Evolutionary conservation across 2,329 filamentous ascomycete genomes (phyloP), one percentile per base, ranked within the genome.

Genomic region (Bipolaris zeicola): DNA sequence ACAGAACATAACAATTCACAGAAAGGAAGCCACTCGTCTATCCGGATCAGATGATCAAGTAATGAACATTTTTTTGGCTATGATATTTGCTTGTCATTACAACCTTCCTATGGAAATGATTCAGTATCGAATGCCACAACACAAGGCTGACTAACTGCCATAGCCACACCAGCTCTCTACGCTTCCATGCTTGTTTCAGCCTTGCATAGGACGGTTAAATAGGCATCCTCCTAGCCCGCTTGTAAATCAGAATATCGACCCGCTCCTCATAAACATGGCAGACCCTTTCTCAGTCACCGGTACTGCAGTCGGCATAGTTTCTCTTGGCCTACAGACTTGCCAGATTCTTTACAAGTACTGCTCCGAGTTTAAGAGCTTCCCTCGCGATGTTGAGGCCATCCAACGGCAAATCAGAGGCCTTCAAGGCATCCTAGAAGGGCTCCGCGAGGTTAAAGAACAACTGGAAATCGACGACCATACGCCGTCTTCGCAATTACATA

Each of bases 291-390:
- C 42, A 33, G 42, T 31, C 8, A 10, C 42, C 10, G 42, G 42
- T n/a, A 44, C 24, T 3, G 8, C 57, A 5, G 57, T 58, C 28
- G 60, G 57, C 31, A 56, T 64, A n/a, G 48, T 52, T 2, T 60
- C 57, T 4, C 53, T 61, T 26, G 55, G 62, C 2, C 36, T 64
- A 13, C 55, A 58, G 14, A 49, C 59, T 16, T 62, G 52, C 16
- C 62, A 62, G n/a, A 61, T 54, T 24, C 46, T 64, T 10, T 42
- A 53, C 31, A 26, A 49, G 18, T 61, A 57, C 38, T 62, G 58
- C 31, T 50, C 50, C 7, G 18, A 59, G 10, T 57, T 50, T 37
- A 43, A 43, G 5, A 50, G 36, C 46, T 50, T 43, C 26, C 49
- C 52, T 34, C 42, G 51, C n/a, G 52, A 62, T 24, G 58, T 62